phyloP scores from a whole-genome alignment of 2,329 filamentous ascomycete genomes.

The Colletotrichum incanum region DNA sequence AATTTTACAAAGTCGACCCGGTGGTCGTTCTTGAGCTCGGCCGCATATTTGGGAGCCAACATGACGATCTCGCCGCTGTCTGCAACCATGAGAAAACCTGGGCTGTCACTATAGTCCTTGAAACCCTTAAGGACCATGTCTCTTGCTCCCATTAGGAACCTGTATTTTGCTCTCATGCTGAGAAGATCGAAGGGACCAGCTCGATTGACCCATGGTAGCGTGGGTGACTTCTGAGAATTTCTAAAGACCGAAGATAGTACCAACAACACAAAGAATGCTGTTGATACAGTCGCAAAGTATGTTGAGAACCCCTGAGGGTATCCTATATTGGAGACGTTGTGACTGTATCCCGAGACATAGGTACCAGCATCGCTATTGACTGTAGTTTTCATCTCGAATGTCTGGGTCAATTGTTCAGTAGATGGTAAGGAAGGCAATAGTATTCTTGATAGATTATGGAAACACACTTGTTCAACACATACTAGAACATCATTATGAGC shows the following conservation, averaged over 20 bases:
- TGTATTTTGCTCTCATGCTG: constrained; percentile 23
- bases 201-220: constrained; percentile 24
- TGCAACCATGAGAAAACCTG: constrained; percentile 25
- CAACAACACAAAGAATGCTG: background rate
- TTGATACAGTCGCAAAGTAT: constrained; percentile 4
- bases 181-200: constrained; percentile 9
- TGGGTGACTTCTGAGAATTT: background rate
- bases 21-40: constrained; percentile 24
- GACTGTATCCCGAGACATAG: too few relatives aligned
- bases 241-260: background rate
- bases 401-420: too few relatives aligned
- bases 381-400: too few relatives aligned
- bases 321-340: too few relatives aligned
- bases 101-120: background rate
- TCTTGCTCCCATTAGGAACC: constrained; percentile 18
- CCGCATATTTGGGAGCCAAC: constrained; percentile 21
- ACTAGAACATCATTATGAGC: too few relatives aligned
- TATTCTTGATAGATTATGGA: too few relatives aligned
- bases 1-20: constrained; percentile 18
- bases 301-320: too few relatives aligned
- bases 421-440: too few relatives aligned
- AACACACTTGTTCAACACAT: too few relatives aligned
- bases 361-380: too few relatives aligned
- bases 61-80: constrained; percentile 27
- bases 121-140: constrained; percentile 3